Evolutionary conservation across 768 basidiomycete species (phyloP), one percentile per base, ranked within the genome.

Genomic region (Russula sp.): DNA sequence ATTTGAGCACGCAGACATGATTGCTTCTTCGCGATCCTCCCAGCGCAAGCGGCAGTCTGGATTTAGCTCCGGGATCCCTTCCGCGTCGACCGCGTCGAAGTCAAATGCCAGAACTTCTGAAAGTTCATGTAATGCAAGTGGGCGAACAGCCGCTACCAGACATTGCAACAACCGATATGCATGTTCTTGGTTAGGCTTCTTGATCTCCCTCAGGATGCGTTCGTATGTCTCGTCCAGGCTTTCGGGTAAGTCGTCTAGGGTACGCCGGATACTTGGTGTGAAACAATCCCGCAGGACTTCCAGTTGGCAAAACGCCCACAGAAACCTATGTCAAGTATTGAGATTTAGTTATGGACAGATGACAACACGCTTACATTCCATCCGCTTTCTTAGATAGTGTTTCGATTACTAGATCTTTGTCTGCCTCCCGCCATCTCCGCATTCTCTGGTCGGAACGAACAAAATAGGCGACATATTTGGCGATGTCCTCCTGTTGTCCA

Each of bases 131-230:
- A 61, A 38, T 2, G 13, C 24, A 34, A 61, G 59, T 5, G 59
- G 59, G 26, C 59, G 59, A 61, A 26, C 24, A 3, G 59, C 50
- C 5, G 28, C 49, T 0, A 32, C 48, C 9, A 61, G 50, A 44
- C 50, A 61, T 30, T 61, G 59, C 20, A 61, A 53, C 38, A 61
- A 9, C n/a, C 49, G 59, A 22, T 38, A 38, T 1, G 59, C 59
- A 52, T 53, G 36, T 32, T 26, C 14, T 28, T 38, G 28, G 10
- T 61, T 52, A 18, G 50, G 20, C 7, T 44, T 42, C 22, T 28
- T 38, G 38, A 61, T 61, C 26, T 53, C 38, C 34, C 28, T 10
- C 11, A 61, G n/a, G 28, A 61, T 52, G 20, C 59, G 59, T 26
- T 40, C 50, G 14, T 61, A 61, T 10, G 59, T 61, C 36, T 44